phyloP scores from a whole-genome alignment of 495 filamentous ascomycete genomes.

The Pyrenopolyporus hunteri region DNA sequence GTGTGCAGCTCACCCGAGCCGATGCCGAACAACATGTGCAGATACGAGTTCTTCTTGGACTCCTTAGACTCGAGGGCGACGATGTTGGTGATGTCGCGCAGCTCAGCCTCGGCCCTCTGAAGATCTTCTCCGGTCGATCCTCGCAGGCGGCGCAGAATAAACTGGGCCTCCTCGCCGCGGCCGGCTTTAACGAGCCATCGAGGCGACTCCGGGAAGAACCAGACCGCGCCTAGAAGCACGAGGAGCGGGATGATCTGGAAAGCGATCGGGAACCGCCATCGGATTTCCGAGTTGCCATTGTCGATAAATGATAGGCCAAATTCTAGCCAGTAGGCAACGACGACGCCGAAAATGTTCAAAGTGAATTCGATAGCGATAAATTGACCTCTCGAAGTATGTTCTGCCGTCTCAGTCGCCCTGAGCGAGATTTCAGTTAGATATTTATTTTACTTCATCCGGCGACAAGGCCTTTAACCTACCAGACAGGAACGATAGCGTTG shows the following conservation, averaged over 20 bases:
- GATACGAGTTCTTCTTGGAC: conserved; percentile 60
- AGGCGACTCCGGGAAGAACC: conserved; percentile 71
- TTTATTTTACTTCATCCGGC: neutral
- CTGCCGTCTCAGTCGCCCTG: conserved; percentile 68
- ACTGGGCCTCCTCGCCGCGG: conserved; percentile 65
- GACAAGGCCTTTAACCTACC: too few species aligned
- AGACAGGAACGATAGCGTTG: conserved; percentile 74
- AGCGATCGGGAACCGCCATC: conserved; percentile 73
- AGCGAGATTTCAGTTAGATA: conserved; percentile 1
- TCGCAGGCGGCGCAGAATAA: conserved; percentile 66
- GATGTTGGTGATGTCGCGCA: conserved; percentile 66
- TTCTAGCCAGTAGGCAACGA: conserved; percentile 75
- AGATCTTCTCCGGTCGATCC: conserved; percentile 62
- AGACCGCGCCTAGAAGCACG: conserved; percentile 56
- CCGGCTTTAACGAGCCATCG: conserved; percentile 69
- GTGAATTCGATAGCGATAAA: conserved; percentile 79
- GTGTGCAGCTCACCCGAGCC: conserved; percentile 68
- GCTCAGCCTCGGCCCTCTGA: conserved; percentile 63
- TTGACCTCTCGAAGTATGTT: conserved; percentile 70
- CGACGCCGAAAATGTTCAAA: conserved; percentile 75
- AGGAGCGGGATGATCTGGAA: conserved; percentile 73
- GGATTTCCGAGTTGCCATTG: conserved; percentile 59
- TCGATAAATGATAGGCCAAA: conserved; percentile 65
- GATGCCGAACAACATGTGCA: conserved; percentile 67
- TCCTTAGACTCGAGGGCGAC: conserved; percentile 58